Evolutionary conservation across 2,329 filamentous ascomycete species (phyloP), one percentile per base, ranked within the genome.

Genomic region (Penicillium sp.): DNA sequence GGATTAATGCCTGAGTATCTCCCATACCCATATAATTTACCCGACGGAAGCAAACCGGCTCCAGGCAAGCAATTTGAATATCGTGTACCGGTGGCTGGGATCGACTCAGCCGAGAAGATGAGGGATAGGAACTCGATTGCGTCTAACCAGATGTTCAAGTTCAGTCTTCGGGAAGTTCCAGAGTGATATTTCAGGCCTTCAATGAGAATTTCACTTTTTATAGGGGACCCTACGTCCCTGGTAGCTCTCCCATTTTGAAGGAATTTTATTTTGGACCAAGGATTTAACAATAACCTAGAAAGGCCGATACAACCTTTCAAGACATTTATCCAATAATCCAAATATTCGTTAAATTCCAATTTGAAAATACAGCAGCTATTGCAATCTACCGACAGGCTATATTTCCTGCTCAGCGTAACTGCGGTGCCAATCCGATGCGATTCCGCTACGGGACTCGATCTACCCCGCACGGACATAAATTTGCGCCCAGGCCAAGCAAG

Each of bases 1-100:
- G 87, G 85, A 0, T 70, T 89, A 19, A 71, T 91, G 56, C 86
- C 52, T 4, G 38, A 0, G 82, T 89, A 60, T 89, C 62, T 90
- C 0, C 82, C 83, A 0, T 89, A 86, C 62, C 86, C 85, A 0
- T 83, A 87, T 66, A 64, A 80, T 0, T 59, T 86, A 0, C 73
- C 78, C 0, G 76, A 73, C 16, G 79, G 75, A 25, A 69, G 63
- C n/a, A 26, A 33, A 37, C 69, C 77, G 0, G 68, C 61, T 0
- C 43, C 73, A 0, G 78, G 76, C 7, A 79, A 79, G 67, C 75
- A 64, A 53, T 78, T 78, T 52, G 85, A 89, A 70, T 85, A 86
- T 52, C 78, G 77, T 4, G 73, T 89, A n/a, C 87, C 87, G 0
- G 82, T 83, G 0, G 82, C 81, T 0, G 87, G 87, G 0, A 70